These are phyloP conservation scores for Debaryomyces hansenii DNA, from an alignment of 805 yeast species.

Conservation along the genomic window DNA sequence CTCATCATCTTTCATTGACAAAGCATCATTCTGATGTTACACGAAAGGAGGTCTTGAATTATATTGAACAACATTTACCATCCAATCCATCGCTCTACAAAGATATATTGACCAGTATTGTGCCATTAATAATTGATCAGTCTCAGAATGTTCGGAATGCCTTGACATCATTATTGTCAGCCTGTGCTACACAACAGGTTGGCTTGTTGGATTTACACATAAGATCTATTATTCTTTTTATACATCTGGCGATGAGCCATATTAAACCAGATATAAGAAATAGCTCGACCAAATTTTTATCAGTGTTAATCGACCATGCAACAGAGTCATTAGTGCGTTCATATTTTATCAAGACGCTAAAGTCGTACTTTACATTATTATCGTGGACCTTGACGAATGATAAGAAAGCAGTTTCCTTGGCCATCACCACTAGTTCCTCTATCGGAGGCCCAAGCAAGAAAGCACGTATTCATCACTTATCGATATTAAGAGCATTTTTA, in stretches of 20 bases:
- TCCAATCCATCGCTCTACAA: slow-evolving; percentile 54
- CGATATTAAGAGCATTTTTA: slow-evolving; percentile 44
- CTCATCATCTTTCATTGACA: slow-evolving; percentile 64
- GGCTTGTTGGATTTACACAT: slow-evolving; percentile 62
- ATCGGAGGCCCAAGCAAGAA: slow-evolving; percentile 35
- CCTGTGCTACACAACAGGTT: slow-evolving; percentile 49
- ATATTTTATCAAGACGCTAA: slow-evolving; percentile 68
- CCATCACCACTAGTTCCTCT: slow-evolving; percentile 31
- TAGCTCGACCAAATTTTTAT: slow-evolving; percentile 70
- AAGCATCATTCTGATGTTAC: slow-evolving; percentile 73
- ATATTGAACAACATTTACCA: slow-evolving; percentile 53
- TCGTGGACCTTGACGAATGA: slow-evolving; percentile 64
- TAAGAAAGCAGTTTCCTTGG: slow-evolving; percentile 34
- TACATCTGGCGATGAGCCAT: slow-evolving; percentile 93
- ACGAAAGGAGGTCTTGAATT: slow-evolving; percentile 66
- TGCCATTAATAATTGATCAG: slow-evolving; percentile 67
- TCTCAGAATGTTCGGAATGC: slow-evolving; percentile 65
- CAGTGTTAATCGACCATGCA: slow-evolving; percentile 55
- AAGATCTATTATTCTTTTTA: slow-evolving; percentile 62
- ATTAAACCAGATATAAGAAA: slow-evolving; percentile 72
- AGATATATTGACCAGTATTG: slow-evolving; percentile 54
- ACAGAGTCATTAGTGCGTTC: slow-evolving; percentile 57
- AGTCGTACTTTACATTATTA: slow-evolving; percentile 65
- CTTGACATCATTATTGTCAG: slow-evolving; percentile 46
- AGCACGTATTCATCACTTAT: slow-evolving; percentile 42